Evolutionary conservation across 1,284 basidiomycete species (phyloP), one percentile per base, ranked within the genome.

Genomic region (Cryptococcus sp.): DNA sequence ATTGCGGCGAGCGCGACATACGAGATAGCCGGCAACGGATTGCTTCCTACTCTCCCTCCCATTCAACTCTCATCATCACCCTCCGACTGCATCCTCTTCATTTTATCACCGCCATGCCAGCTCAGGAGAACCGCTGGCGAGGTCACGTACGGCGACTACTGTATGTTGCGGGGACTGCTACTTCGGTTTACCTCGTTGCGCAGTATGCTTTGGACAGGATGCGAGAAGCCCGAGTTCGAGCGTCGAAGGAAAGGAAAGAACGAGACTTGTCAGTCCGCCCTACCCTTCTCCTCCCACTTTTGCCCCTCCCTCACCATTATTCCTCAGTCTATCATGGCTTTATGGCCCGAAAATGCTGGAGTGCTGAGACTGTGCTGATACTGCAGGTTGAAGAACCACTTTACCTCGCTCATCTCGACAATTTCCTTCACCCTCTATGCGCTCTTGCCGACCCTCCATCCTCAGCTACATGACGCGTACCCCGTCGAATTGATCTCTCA

Each of bases 361-460:
- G 18, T 39, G 9, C n/a, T 31, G n/a, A 39, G 37, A 22, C 21
- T 41, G 12, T 22, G 25, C 39, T 35, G 39, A 38, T 39, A n/a
- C 12, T 35, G 38, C 54, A 74, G 72, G 26, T 54, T 74, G 43
- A 71, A 68, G 52, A 59, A 63, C 10, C 69, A 72, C 56, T 74
- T 72, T 48, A 67, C 65, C 3, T 64, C 68, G 9, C 56, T 71
- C 4, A 52, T 69, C 43, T 70, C 68, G 12, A 72, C 66, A 5
- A 67, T 72, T 23, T 68, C 66, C 18, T 70, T 69, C 54, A 74
- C 72, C 2, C 60, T 74, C 35, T 74, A 74, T 42, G 71, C 71
- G 11, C 62, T 74, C 10, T 53, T 74, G 2, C 72, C 72, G 11
- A 73, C 69, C 0, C 57, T 74, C 22, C 61, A 64, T 24, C 63